Evolutionary conservation across 106 monocot species (phyloP), one percentile per base, ranked within the genome.

Genomic region (Acorus gramineus): DNA sequence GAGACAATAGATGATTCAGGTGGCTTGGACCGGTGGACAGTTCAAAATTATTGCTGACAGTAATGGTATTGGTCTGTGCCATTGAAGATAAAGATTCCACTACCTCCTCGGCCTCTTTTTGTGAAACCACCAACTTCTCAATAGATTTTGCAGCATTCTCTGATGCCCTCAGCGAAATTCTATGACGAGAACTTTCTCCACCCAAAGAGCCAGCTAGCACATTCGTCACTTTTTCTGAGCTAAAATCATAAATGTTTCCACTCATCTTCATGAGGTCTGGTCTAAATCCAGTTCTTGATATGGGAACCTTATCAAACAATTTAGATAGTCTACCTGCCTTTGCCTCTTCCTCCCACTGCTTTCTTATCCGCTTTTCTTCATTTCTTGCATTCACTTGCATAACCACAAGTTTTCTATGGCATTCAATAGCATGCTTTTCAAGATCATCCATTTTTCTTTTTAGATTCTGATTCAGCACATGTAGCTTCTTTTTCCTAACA

Each of bases 201-300:
- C 28, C 28, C 28, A 28, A 28, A 28, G 28, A 28, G 28, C 28
- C 28, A 28, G 28, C 28, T 28, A 28, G 28, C 28, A 28, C 28
- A 28, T 28, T 28, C 28, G 28, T 28, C 28, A 28, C 28, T 0
- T 28, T 28, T 28, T 28, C 28, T 28, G 28, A 28, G 28, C 28
- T 44, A 69, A 8, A 66, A 59, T 55, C 51, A 42, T 49, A 53
- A 45, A 11, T 13, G 11, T 28, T 45, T 50, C 74, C 66, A 46
- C 8, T 49, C 48, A 62, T 42, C 50, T 59, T 56, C 48, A 78
- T 81, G 46, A 77, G 63, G 28, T 67, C 55, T 55, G 9, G 6
- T 56, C 47, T 11, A 56, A 67, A 67, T 55, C n/a, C 66, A 55
- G 66, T 44, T 46, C 12, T 2, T 47, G 66, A 56, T 56, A 67